Base-by-base conservation (phyloP, 176 grass and related monocot genomes). In the Oryza longistaminata region DNA sequence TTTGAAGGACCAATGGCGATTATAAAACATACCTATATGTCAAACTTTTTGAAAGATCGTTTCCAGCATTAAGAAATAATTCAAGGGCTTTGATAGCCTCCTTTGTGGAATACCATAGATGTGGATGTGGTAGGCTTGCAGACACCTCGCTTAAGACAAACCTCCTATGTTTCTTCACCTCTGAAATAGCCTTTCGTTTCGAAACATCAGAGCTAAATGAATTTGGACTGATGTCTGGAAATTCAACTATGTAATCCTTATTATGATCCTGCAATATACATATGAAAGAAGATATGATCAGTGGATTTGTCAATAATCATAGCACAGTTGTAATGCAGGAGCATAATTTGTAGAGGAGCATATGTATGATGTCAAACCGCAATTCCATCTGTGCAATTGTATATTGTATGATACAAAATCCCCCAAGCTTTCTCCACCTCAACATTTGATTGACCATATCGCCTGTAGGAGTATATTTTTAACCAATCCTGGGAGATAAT, bases 341-440 rank as follows among this genome's bases (percentile, higher is more conserved):
- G 49, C 5, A 68, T 73, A 21, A 21, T 17, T 70, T 84, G n/a
- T 34, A 85, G 64, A 21, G 53, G 21, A 78, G 49, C 11, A 68
- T 73, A 21, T 79, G 46, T 80, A 45, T 82, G 78, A 86, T 80
- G 80, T 39, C 88, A 84, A 82, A 98, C 95, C 74, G 92, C 93
- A 70, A 95, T 90, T 88, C 93, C 93, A 88, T 98, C 95, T 49
- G 95, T 95, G 87, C 93, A 98, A 95, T 95, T 98, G 86, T 98
- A 98, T 90, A 95, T 93, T 68, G 95, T 95, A 70, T 90, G 95
- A 82, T 95, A 88, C 71, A 98, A 55, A 84, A 90, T 85, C 82
- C 68, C 78, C 95, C 95, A 98, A 50, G 91, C 87, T 87, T 93
- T 86, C 44, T 93, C 85, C 65, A 92, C 90, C 62, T 88, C 72